Evolutionary conservation across 495 filamentous ascomycete species (phyloP).

Genomic region (Hypoxylon cercidicola): DNA sequence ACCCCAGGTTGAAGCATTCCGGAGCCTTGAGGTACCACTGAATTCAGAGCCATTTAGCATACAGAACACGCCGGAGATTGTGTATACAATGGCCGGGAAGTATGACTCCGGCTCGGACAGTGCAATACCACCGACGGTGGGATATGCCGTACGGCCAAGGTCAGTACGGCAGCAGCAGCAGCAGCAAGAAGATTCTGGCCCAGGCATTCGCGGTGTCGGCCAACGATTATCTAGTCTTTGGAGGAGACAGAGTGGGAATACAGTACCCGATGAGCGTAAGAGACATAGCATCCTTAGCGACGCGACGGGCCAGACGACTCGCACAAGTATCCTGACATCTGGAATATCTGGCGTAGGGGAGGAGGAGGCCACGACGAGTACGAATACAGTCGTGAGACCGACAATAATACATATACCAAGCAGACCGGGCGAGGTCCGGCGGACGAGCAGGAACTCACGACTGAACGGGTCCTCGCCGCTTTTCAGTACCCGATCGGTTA

Average conservation of each 20-base stretch:
- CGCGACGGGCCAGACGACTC: constrained; percentile 38
- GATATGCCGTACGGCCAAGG: constrained; percentile 28
- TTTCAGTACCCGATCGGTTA: constrained; percentile 36
- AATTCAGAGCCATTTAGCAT: constrained; percentile 41
- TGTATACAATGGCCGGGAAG: constrained; percentile 34
- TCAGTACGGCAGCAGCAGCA: not conserved
- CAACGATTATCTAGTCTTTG: constrained; percentile 42
- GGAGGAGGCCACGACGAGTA: constrained; percentile 42
- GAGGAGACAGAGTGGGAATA: constrained; percentile 33
- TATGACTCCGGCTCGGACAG: constrained; percentile 34
- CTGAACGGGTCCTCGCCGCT: constrained; percentile 29
- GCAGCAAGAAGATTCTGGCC: constrained; percentile 27
- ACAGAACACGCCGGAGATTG: constrained; percentile 47
- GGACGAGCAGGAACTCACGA: constrained; percentile 32
- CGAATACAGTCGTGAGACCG: constrained; percentile 41
- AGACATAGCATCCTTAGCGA: constrained; percentile 36
- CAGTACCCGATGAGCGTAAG: constrained; percentile 14
- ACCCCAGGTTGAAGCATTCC: constrained; percentile 31
- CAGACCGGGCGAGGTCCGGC: constrained; percentile 42
- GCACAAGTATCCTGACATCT: constrained; percentile 45
- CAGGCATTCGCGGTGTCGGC: constrained; percentile 19
- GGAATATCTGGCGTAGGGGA: constrained; percentile 38
- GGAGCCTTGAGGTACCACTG: constrained; percentile 46
- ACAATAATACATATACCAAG: constrained; percentile 49
- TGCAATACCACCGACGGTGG: constrained; percentile 25